Evolutionary conservation across 176 grass and related monocot species (phyloP), one percentile per base, ranked within the genome.

Genomic region (Carex kokanica): DNA sequence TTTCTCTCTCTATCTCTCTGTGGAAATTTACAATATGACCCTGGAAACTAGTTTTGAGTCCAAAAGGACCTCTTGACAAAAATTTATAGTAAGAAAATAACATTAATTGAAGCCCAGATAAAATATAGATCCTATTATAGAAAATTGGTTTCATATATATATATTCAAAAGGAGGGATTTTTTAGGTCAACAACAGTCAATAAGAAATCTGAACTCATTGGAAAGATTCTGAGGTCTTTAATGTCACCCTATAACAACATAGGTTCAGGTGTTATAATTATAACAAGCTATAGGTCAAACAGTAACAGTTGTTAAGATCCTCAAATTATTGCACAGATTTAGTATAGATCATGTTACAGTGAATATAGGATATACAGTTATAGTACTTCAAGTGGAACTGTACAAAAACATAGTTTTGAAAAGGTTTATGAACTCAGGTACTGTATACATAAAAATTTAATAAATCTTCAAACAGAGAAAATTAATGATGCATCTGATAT

Each of bases 151-250:
- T 29, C 11, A 55, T 55, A 13, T 77, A n/a, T n/a, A n/a, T n/a
- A 55, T 54, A 12, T 77, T 56, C 11, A 32, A 55, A 77, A 18
- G 5, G 45, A 32, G 73, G 24, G 3, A 53, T 21, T 49, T 77
- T 74, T 52, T 52, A 55, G 24, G 72, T 77, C 51, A 56, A 78
- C 3, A 27, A 78, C 2, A 10, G 51, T 78, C 24, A 78, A 56
- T 55, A 14, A 78, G 10, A 78, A 78, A 2, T 55, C 25, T 78
- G 73, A 78, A 31, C 73, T 77, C 23, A 77, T 77, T 77, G 47
- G 67, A 77, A 77, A 77, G 73, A 77, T 77, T 75, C 73, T 77
- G 47, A 31, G 23, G 73, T 74, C 51, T 78, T 43, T 78, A 78
- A 56, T 78, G 24, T 17, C 6, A 2, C 20, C 24, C 72, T 78